Conservation (phyloP, 306 rosid genomes). For the Lotus japonicus region DNA sequence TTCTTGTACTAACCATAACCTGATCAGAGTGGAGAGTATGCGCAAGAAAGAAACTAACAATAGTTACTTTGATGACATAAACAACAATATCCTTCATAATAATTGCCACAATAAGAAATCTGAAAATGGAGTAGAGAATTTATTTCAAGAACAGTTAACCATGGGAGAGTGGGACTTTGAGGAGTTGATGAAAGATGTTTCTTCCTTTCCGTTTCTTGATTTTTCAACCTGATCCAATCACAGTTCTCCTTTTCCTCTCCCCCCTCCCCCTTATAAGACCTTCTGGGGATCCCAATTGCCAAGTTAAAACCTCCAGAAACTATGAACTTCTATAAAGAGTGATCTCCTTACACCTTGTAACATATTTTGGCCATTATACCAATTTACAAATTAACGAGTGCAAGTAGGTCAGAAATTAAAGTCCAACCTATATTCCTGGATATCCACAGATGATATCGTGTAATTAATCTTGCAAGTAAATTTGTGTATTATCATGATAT, state of each 20-base stretch:
- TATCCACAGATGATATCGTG: conserved; percentile 24
- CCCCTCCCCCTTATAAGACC: too few species aligned
- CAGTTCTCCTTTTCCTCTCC: neutral
- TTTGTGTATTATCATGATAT: conserved; percentile 2
- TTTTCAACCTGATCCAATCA: conserved; percentile 38
- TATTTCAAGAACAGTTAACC: conserved; percentile 48
- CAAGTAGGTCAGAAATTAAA: conserved; percentile 36
- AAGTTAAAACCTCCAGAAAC: neutral
- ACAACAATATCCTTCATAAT: conserved; percentile 13
- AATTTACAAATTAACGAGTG: neutral
- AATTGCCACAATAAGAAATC: conserved; percentile 12
- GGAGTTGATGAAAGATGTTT: conserved; percentile 79
- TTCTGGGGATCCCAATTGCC: neutral
- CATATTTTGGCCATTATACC: conserved; percentile 4
- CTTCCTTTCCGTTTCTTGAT: conserved; percentile 67
- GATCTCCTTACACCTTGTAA: conserved; percentile 3
- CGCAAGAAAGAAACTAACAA: conserved; percentile 13
- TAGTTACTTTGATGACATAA: conserved; percentile 24
- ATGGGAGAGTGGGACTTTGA: conserved; percentile 86
- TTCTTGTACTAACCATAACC: neutral
- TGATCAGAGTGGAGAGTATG: conserved; percentile 26
- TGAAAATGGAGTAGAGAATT: conserved; percentile 36
- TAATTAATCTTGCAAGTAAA: conserved; percentile 7
- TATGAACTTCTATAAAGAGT: neutral
- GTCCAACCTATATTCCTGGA: conserved; percentile 23